Conservation (phyloP, 306 rosid species). For the Inga leiocalycina region DNA sequence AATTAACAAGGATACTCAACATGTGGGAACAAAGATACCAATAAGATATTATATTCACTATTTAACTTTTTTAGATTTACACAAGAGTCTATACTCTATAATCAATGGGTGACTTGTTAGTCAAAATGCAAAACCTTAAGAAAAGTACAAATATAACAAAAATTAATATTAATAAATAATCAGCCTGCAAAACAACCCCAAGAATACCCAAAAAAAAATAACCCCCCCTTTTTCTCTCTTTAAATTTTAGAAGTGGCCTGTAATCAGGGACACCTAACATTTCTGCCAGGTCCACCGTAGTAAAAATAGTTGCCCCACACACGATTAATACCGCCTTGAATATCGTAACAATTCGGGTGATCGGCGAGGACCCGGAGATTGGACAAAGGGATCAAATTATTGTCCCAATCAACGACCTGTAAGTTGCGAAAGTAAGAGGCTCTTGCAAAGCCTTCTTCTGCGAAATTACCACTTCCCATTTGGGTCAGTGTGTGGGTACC, state of each 20-base stretch:
- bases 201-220: not conserved
- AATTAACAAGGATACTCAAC: too few species aligned
- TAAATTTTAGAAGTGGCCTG: not conserved
- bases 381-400: slow-evolving; percentile 60
- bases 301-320: slow-evolving; percentile 87
- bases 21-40: not conserved
- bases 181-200: not conserved
- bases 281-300: slow-evolving; percentile 92
- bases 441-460: slow-evolving; percentile 71
- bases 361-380: slow-evolving; percentile 72
- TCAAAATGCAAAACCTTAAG: not conserved
- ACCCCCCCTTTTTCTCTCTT: not conserved
- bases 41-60: not conserved
- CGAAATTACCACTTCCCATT: slow-evolving; percentile 87
- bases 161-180: not conserved
- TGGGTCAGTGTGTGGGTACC: slow-evolving; percentile 76
- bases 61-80: not conserved
- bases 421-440: slow-evolving; percentile 78
- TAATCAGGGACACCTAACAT: slow-evolving; percentile 67
- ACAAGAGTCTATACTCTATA: slow-evolving; percentile 21
- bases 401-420: slow-evolving; percentile 83
- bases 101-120: slow-evolving; percentile 55
- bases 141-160: not conserved
- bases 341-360: slow-evolving; percentile 79
- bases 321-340: slow-evolving; percentile 67